Evolutionary conservation across 1,284 basidiomycete species (phyloP).

Genomic region (Psilocybe mexicana): DNA sequence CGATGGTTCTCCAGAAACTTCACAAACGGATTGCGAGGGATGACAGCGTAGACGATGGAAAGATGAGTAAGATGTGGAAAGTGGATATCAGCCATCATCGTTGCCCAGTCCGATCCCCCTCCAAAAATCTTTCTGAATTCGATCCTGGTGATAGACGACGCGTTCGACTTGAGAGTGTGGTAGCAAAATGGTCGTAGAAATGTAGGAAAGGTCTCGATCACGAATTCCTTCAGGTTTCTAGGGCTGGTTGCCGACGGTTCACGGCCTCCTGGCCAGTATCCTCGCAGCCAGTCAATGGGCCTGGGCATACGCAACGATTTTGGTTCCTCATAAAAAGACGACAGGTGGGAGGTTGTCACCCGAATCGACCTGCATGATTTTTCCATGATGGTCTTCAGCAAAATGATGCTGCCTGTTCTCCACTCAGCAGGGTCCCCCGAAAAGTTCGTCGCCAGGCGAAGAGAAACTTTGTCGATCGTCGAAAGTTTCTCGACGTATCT

Average conservation of each 20-base stretch:
- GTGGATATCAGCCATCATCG: conserved; percentile 13
- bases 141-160: conserved; percentile 11
- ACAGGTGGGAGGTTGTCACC: conserved; percentile 12
- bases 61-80: conserved; percentile 16
- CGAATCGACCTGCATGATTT: conserved; percentile 14
- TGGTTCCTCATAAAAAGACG: conserved; percentile 10
- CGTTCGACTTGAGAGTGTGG: conserved; percentile 12
- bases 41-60: conserved; percentile 15
- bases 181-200: conserved; percentile 21
- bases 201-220: conserved; percentile 19
- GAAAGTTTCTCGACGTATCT: conserved; percentile 14
- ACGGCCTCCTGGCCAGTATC: conserved; percentile 13
- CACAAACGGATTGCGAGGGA: conserved; percentile 15
- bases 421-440: conserved; percentile 1
- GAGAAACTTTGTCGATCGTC: conserved; percentile 9
- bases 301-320: conserved; percentile 10
- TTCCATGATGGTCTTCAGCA: conserved; percentile 11
- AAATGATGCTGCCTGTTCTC: conserved; percentile 5
- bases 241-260: background rate
- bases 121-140: conserved; percentile 20
- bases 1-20: conserved; percentile 21
- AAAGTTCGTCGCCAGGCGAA: conserved; percentile 10
- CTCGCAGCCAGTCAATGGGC: conserved; percentile 14
- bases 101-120: conserved; percentile 20
- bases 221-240: conserved; percentile 11